Base-by-base conservation (phyloP, 805 yeast genomes). In the Candida wancherniae region DNA sequence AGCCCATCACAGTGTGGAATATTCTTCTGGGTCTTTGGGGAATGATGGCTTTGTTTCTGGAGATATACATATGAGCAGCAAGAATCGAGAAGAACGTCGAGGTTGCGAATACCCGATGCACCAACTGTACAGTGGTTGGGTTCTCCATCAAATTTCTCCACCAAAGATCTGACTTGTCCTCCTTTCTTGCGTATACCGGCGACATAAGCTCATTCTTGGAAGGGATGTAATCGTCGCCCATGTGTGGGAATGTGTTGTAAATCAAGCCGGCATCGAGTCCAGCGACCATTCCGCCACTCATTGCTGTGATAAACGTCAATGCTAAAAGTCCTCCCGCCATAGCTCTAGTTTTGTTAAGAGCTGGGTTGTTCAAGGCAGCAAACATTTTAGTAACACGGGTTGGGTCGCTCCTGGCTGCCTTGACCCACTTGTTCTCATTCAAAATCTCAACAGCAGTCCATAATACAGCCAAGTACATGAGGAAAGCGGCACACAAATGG, bases 281-380 rank as follows among this genome's bases (percentile, higher is more conserved):
- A 10, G 99, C 98, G 26, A 92, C 99, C 70, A 92, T 77, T 10
- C 95, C 97, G 39, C 98, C 99, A 8, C 95, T 76, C 94, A 92
- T 83, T 11, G 97, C 95, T 12, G 99, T 92, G 23, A 81, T 37
- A 47, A 87, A 90, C 1, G 90, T 81, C 31, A 90, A 61, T 2
- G 67, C 77, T 18, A 85, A 63, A 23, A 92, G 59, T 0, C 69
- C 81, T 7, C 61, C 37, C 1, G 84, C 71, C 19, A 71, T 47
- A 23, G 67, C 57, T 54, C 87, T 76, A 46, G 82, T 69, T 26
- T 66, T 73, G 25, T 63, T 65, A 28, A 86, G 57, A 1, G 73
- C 63, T 2, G 87, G 79, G 37, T 75, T 75, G 45, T 73, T 73
- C 34, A 92, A 68, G 45, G 75, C 63, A 20, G 73, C 67, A 43